Evolutionary conservation across 2,329 filamentous ascomycete species (phyloP), one percentile per base, ranked within the genome.

Genomic region (Aaosphaeria pasadenensis): DNA sequence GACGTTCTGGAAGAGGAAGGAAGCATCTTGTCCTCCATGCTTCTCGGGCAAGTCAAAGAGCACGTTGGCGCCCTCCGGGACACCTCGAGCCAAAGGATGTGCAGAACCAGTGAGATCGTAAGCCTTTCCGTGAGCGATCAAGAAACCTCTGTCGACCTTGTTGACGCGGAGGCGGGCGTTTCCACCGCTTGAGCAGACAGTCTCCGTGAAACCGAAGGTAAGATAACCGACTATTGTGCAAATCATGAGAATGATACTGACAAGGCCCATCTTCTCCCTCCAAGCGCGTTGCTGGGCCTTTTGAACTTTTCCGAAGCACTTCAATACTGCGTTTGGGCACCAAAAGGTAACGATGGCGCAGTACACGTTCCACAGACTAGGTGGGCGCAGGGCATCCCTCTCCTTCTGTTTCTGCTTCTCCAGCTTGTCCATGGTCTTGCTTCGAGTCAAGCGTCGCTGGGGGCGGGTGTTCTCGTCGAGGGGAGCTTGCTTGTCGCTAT

Each of bases 1-100:
- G 70, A 99, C 94, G 57, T 97, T 95, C 69, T 99, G 94, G 74
- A 99, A 99, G 64, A 99, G 74, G 68, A 99, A 99, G 65, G 91
- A 97, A 49, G 89, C 92, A 66, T 99, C 95, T 70, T 88, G 82
- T n/a, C 91, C 94, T 47, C 85, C 86, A 59, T 92, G 84, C 64
- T 89, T 89, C 57, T 87, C 82, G 1, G 86, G 80, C n/a, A 95
- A 74, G 66, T 96, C 91, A 63, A 84, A 97, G 11, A 99, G 76
- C 28, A 99, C 85, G 62, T 97, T 96, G 29, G 88, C 77, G 30
- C 79, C 81, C 2, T 76, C 67, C 1, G 88, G 82, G 56, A 99
- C 89, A 33, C 91, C 91, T 53, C 84, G 77, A 1, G 91, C 94
- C 3, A 83, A 80, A 5, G 91, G 89, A 69, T 99, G 94, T 29